Evolutionary conservation across 2,329 filamentous ascomycete species (phyloP).

Genomic region (Immersiporthe knoxdaviesiana): DNA sequence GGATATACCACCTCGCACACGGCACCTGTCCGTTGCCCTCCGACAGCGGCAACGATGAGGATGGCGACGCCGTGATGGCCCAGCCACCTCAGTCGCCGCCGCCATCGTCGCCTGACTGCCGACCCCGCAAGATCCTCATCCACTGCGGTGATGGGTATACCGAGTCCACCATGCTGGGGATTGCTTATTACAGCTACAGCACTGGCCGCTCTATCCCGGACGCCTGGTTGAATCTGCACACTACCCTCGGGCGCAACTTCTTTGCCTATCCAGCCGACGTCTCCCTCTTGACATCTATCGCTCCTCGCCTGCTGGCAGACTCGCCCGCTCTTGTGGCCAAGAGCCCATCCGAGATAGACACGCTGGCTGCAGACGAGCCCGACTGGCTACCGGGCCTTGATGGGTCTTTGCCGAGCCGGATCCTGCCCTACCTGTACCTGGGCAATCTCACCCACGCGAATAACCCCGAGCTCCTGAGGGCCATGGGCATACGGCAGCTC

Average conservation of each 20-base stretch:
- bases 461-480: conserved; percentile 79
- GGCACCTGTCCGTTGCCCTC: conserved; percentile 51
- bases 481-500: conserved; percentile 83
- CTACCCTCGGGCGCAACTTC: conserved; percentile 82
- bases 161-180: conserved; percentile 83
- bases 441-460: conserved; percentile 94
- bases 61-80: conserved; percentile 60
- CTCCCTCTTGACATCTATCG: conserved; percentile 74
- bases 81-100: background rate
- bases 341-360: conserved; percentile 56
- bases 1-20: conserved; percentile 84
- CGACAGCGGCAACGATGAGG: conserved; percentile 41
- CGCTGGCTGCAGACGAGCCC: conserved; percentile 64
- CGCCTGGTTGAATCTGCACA: conserved; percentile 87
- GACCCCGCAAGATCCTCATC: conserved; percentile 74
- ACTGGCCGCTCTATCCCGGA: conserved; percentile 79
- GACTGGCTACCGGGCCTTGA: conserved; percentile 83
- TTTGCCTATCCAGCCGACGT: conserved; percentile 95
- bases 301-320: conserved; percentile 72
- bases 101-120: conserved; percentile 34
- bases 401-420: conserved; percentile 85
- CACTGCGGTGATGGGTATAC: conserved; percentile 97
- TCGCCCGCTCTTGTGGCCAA: conserved; percentile 61
- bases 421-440: conserved; percentile 93
- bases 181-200: conserved; percentile 93